Conservation (phyloP, 1,139 yeast genomes). For the Saccharomyces hybrid region DNA sequence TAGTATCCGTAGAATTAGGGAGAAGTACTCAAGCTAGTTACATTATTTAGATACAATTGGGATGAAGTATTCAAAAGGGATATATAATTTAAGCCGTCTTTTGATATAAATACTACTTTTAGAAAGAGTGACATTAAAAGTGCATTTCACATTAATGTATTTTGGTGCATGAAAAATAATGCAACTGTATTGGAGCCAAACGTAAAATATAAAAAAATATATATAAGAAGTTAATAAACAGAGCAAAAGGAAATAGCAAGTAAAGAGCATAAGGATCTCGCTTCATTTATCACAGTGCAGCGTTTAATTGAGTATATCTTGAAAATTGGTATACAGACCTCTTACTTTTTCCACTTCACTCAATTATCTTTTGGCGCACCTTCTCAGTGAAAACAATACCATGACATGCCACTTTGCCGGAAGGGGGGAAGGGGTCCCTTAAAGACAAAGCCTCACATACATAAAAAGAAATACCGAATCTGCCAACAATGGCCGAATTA, state of each 20-base stretch:
- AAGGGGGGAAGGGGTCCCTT: not conserved
- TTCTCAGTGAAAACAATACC: not conserved
- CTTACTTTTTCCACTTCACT: not conserved
- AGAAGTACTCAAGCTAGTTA: not conserved
- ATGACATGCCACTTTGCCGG: not conserved
- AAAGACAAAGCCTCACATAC: not conserved
- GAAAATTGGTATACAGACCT: too few species aligned
- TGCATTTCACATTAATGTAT: too few species aligned
- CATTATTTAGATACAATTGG: not conserved
- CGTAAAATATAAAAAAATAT: too few species aligned
- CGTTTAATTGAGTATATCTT: too few species aligned
- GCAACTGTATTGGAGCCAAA: too few species aligned
- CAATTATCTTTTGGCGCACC: not conserved
- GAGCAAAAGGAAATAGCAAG: too few species aligned
- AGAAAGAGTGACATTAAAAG: too few species aligned
- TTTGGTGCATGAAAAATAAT: too few species aligned
- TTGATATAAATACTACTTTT: not conserved
- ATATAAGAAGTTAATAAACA: too few species aligned
- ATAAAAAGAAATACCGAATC: not conserved
- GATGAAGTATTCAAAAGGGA: slow-evolving; percentile 39
- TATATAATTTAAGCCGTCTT: not conserved
- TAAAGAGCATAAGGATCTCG: too few species aligned
- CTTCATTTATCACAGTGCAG: too few species aligned
- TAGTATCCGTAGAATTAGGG: slow-evolving; percentile 10
- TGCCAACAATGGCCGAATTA: too few species aligned